These are phyloP conservation scores for Teratosphaeria nubilosa DNA, from an alignment of 2,329 filamentous ascomycete species.

Conservation along the genomic window DNA sequence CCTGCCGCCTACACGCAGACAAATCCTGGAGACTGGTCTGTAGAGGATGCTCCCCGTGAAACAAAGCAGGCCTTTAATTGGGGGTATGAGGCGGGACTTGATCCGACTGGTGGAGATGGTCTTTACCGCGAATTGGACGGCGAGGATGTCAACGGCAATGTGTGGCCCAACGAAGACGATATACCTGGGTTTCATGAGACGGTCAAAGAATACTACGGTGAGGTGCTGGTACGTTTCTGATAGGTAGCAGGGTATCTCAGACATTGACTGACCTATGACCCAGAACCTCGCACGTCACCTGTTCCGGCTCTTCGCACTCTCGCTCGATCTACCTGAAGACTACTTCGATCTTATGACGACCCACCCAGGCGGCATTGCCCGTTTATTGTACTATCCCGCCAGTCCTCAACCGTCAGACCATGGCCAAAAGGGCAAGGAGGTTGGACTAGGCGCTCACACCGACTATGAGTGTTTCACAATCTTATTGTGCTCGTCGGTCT, in stretches of 20 bases:
- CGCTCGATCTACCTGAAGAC: conserved; percentile 27
- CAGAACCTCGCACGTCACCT: conserved; percentile 26
- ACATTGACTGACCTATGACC: background rate
- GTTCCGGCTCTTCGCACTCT: conserved; percentile 32
- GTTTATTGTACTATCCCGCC: conserved; percentile 30
- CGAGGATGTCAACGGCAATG: conserved; percentile 24
- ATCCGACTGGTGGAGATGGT: conserved; percentile 32
- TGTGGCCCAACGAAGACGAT: conserved; percentile 31
- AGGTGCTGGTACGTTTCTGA: conserved; percentile 23
- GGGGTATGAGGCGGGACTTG: conserved; percentile 32
- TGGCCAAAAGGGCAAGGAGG: conserved; percentile 16
- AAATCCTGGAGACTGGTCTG: conserved; percentile 25
- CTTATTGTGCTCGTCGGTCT: conserved; percentile 16
- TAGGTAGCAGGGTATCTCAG: background rate
- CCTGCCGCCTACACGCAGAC: conserved; percentile 32
- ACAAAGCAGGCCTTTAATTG: conserved; percentile 36
- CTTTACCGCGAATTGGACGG: conserved; percentile 33
- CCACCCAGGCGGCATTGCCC: conserved; percentile 31
- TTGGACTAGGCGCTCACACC: conserved; percentile 30
- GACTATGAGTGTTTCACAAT: conserved; percentile 25
- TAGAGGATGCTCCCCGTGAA: conserved; percentile 21
- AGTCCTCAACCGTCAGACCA: conserved; percentile 10
- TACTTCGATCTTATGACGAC: conserved; percentile 33
- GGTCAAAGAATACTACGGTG: conserved; percentile 30
- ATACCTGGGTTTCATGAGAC: conserved; percentile 29